Base-by-base conservation (phyloP, 495 filamentous ascomycete species). In the Diplogelasinospora grovesii region DNA sequence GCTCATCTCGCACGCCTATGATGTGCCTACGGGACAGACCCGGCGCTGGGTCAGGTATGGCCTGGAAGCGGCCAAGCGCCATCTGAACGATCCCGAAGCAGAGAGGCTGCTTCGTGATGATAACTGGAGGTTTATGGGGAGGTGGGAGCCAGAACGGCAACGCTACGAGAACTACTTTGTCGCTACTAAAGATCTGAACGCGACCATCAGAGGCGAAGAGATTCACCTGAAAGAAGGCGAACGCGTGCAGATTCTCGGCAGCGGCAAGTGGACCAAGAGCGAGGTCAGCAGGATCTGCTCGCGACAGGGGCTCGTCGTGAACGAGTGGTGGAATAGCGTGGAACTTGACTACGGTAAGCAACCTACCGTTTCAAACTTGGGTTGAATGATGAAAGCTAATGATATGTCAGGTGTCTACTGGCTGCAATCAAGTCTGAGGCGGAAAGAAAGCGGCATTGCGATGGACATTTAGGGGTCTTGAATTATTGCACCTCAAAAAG, bases 321-420 rank as follows among this genome's bases (percentile, higher is more conserved):
- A 21, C 13, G 34, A 22, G 19, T 34, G 11, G 10, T 45, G 46
- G 46, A 22, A 29, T 14, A 24, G 36, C 13, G 14, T 23, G 6
- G 46, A 40, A 29, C 15, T 45, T 23, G 29, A 49, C 11, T 49
- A 49, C 31, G 21, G 46, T 45, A 15, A 38, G 41, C 25, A 18
- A 13, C 8, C 4, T 2, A 16, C 11, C 1, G 3, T 21, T 4
- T 4, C 8, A 3, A 26, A 3, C 8, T 21, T 25, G 21, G 6
- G 3, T 14, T 32, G 11, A 9, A 1, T 9, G 1, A 18, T 13
- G 13, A n/a, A n/a, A n/a, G n/a, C n/a, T n/a, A n/a, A n/a, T n/a
- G n/a, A n/a, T n/a, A n/a, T n/a, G n/a, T n/a, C 9, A 49, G 46
- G 41, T 13, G 30, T 34, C 9, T 49, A 49, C 19, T 49, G 46